Percentiles rank a stretch among this genome's conserved stretches.
phyloP scores from a whole-genome alignment of 2,329 filamentous ascomycete species.

The Stromatinia cepivora region DNA sequence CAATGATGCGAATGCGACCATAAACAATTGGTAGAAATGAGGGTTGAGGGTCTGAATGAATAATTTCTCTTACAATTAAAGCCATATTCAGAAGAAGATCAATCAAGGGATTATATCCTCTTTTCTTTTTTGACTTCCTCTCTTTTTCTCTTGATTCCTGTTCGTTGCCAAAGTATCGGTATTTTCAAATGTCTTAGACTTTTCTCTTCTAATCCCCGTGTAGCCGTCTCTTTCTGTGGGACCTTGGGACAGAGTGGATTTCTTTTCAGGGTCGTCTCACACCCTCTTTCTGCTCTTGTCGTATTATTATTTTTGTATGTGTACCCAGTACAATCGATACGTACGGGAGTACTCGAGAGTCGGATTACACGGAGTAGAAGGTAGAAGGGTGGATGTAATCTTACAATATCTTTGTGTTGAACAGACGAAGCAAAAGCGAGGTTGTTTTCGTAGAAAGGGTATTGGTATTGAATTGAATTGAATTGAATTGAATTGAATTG shows the following conservation, averaged over 20 bases:
- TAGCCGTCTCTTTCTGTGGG: conserved; percentile 15
- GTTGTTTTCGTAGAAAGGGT: background rate
- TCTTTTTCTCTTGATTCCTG: conserved; percentile 7
- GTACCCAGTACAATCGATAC: background rate
- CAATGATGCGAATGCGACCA: background rate
- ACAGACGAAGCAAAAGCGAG: conserved; percentile 1
- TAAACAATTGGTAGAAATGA: background rate
- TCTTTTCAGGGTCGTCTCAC: background rate
- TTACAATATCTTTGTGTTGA: background rate
- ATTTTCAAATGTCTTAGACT: conserved; percentile 7
- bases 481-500: background rate
- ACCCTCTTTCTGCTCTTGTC: background rate
- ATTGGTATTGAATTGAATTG: background rate
- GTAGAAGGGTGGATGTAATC: background rate
- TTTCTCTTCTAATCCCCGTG: background rate
- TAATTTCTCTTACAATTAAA: conserved; percentile 38
- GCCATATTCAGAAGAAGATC: conserved; percentile 35
- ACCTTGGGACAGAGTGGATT: conserved; percentile 6
- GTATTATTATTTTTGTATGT: background rate
- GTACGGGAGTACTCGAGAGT: background rate
- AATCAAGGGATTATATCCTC: background rate
- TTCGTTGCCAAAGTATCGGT: conserved; percentile 2
- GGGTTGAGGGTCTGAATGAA: conserved; percentile 22
- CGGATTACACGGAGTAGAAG: background rate
- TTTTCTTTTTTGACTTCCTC: background rate